Percentiles rank a stretch among this genome's conserved stretches.
These are phyloP conservation scores for Chrysoporthe cubensis DNA, from an alignment of 2,329 filamentous ascomycete species.

Conservation along the genomic window DNA sequence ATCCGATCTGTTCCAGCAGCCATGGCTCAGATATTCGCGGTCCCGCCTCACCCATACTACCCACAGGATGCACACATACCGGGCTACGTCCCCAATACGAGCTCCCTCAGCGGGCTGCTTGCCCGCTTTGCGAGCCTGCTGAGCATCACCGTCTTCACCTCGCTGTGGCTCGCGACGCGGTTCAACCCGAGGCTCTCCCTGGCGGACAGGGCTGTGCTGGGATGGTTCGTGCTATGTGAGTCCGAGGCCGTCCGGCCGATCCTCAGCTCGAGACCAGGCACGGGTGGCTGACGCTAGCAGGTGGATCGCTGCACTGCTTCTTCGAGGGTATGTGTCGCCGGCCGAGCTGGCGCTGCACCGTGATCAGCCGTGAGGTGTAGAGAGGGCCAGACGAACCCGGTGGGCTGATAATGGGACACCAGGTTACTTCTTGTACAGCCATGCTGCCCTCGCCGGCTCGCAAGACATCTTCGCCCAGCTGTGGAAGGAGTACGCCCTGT, in stretches of 20 bases:
- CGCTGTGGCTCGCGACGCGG: slow-evolving; percentile 38
- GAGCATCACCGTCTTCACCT: slow-evolving; percentile 40
- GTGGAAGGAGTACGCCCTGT: slow-evolving; percentile 91
- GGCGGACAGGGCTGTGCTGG: slow-evolving; percentile 49
- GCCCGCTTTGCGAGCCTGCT: slow-evolving; percentile 43
- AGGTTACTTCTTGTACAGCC: slow-evolving; percentile 79
- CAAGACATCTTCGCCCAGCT: slow-evolving; percentile 80
- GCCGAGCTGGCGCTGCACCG: background rate
- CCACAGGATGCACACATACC: slow-evolving; percentile 49
- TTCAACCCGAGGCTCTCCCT: slow-evolving; percentile 38
- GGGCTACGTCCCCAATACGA: slow-evolving; percentile 50
- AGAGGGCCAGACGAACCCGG: background rate
- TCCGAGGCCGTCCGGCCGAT: slow-evolving; percentile 12
- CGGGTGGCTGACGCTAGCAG: slow-evolving; percentile 41
- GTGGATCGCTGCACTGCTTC: slow-evolving; percentile 73
- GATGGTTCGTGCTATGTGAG: slow-evolving; percentile 62
- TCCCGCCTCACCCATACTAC: slow-evolving; percentile 52
- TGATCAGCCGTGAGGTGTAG: slow-evolving; percentile 17
- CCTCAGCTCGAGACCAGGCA: background rate
- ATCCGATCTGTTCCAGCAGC: background rate
- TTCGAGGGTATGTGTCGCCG: slow-evolving; percentile 68
- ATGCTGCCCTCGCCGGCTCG: slow-evolving; percentile 64
- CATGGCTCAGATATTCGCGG: slow-evolving; percentile 19
- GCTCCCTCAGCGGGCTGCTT: slow-evolving; percentile 44
- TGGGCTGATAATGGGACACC: background rate